These are phyloP conservation scores for Orbilia ellipsospora DNA, from an alignment of 2,329 filamentous ascomycete genomes.

Conservation along the genomic window DNA sequence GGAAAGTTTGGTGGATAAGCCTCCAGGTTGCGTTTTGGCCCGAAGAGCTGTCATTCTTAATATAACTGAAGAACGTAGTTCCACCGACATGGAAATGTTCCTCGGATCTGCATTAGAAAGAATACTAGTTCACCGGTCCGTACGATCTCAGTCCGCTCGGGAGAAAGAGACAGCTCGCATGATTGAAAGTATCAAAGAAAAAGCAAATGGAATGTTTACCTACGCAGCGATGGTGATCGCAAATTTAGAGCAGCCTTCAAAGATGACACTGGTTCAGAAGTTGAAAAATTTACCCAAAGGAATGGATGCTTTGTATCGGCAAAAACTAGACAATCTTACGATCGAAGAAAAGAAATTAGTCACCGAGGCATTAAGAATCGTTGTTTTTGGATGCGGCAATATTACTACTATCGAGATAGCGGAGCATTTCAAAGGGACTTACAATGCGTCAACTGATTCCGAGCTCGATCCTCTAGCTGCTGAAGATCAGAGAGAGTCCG, in stretches of 20 bases:
- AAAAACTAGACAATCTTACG: slow-evolving; percentile 36
- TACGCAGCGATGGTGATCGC: slow-evolving; percentile 48
- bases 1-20: slow-evolving; percentile 17
- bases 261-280: slow-evolving; percentile 33
- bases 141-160: no score
- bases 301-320: slow-evolving; percentile 46
- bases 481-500: background rate
- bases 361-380: slow-evolving; percentile 26
- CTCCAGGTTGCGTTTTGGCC: no score
- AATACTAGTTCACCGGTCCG: slow-evolving; percentile 30
- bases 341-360: slow-evolving; percentile 43
- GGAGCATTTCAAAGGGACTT: slow-evolving; percentile 42
- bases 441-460: background rate
- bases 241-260: slow-evolving; percentile 44
- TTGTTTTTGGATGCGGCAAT: slow-evolving; percentile 32
- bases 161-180: slow-evolving; percentile 3
- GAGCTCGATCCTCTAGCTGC: no score
- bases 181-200: slow-evolving; percentile 42
- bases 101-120: slow-evolving; percentile 30
- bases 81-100: slow-evolving; percentile 41
- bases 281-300: slow-evolving; percentile 44
- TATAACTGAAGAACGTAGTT: slow-evolving; percentile 42
- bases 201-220: slow-evolving; percentile 53
- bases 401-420: slow-evolving; percentile 43
- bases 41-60: slow-evolving; percentile 42